phyloP scores from a whole-genome alignment of 2,329 filamentous ascomycete species.

The Tolypocladium tundrense region DNA sequence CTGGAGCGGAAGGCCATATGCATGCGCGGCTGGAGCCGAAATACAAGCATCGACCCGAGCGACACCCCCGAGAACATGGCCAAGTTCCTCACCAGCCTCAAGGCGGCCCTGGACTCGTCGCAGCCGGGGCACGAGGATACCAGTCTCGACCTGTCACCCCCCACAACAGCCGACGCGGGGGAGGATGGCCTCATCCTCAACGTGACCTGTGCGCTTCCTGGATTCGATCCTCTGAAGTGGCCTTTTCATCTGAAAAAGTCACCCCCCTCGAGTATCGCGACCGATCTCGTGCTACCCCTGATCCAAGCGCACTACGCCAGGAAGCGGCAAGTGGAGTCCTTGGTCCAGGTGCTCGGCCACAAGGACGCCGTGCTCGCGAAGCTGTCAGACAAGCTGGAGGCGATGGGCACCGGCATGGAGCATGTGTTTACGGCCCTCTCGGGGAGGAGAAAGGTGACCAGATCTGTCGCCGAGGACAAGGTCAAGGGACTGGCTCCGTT shows the following conservation, averaged over 20 bases:
- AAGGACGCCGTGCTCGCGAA: conserved; percentile 42
- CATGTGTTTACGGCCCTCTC: conserved; percentile 41
- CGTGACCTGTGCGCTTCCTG: conserved; percentile 52
- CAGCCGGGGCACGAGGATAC: conserved; percentile 32
- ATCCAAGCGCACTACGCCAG: conserved; percentile 34
- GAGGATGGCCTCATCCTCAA: conserved; percentile 38
- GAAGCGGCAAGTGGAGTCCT: conserved; percentile 28
- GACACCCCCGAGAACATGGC: conserved; percentile 57
- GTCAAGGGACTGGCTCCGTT: conserved; percentile 44
- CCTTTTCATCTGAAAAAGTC: conserved; percentile 44
- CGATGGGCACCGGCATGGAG: conserved; percentile 39
- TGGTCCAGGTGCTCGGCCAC: conserved; percentile 31
- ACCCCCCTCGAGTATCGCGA: conserved; percentile 30
- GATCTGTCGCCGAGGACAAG: conserved; percentile 33
- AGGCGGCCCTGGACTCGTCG: conserved; percentile 37
- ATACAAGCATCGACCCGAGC: conserved; percentile 64
- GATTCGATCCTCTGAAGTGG: conserved; percentile 56
- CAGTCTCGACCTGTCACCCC: conserved; percentile 31
- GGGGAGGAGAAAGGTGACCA: conserved; percentile 34
- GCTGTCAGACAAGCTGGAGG: conserved; percentile 43
- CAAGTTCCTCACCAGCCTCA: conserved; percentile 56
- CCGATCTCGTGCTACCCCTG: conserved; percentile 41
- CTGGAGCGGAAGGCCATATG: conserved; percentile 53
- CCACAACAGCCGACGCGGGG: conserved; percentile 18
- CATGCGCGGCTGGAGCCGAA: conserved; percentile 48